phyloP scores from a whole-genome alignment of 177 flowering plant species.

The Telopea speciosissima region DNA sequence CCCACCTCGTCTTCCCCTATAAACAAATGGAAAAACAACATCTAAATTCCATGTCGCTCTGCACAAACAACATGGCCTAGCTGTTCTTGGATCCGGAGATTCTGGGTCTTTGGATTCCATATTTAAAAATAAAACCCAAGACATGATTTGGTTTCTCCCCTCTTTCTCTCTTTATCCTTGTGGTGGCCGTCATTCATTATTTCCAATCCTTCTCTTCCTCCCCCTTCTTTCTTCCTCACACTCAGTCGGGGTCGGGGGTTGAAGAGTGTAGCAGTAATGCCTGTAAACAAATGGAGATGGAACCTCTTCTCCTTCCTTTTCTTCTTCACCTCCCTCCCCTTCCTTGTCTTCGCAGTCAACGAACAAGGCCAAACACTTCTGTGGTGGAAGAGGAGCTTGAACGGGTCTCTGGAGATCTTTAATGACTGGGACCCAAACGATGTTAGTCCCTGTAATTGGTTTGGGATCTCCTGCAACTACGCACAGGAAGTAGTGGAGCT shows the following conservation, averaged over 20 bases:
- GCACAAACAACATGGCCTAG: conserved; percentile 71
- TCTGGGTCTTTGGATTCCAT: conserved; percentile 45
- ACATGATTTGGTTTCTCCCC: conserved; percentile 54
- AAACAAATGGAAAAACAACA: conserved; percentile 42
- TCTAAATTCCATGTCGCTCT: conserved; percentile 54
- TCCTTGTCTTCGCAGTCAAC: conserved; percentile 33
- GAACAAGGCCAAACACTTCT: conserved; percentile 69
- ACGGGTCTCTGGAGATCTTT: conserved; percentile 37
- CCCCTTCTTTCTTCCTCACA: conserved; percentile 12
- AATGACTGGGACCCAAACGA: conserved; percentile 46
- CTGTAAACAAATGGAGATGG: conserved; percentile 57
- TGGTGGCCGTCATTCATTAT: too few species aligned
- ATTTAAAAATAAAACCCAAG: conserved; percentile 27
- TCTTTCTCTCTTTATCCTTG: conserved; percentile 28
- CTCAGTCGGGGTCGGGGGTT: not conserved
- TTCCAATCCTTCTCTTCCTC: conserved; percentile 14
- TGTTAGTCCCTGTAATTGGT: conserved; percentile 68
- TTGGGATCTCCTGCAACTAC: conserved; percentile 58
- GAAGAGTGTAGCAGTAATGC: conserved; percentile 38
- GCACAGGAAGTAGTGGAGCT: conserved; percentile 46
- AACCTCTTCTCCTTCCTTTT: conserved; percentile 22
- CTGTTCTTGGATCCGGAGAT: conserved; percentile 98
- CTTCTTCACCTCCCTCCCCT: conserved; percentile 14
- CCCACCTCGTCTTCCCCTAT: conserved; percentile 20
- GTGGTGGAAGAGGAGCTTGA: conserved; percentile 54